phyloP scores from a whole-genome alignment of 2,329 filamentous ascomycete genomes.

The Trichophyton rubrum region DNA sequence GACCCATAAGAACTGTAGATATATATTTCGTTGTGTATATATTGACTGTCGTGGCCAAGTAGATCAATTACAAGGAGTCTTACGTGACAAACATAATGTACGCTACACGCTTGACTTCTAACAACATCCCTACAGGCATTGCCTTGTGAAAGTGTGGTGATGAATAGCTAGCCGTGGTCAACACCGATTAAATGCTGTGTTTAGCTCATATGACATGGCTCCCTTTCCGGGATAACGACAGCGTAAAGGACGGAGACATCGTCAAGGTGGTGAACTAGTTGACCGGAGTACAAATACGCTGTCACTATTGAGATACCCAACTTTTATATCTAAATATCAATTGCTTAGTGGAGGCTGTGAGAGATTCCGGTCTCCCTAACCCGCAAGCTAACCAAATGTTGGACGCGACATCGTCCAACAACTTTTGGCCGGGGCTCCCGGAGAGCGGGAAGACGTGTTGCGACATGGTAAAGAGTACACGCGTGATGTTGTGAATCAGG shows the following conservation, averaged over 20 bases:
- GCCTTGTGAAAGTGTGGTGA: background rate
- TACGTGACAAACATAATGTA: constrained; percentile 41
- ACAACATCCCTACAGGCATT: background rate
- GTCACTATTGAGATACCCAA: too few species aligned
- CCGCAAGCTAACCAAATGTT: too few species aligned
- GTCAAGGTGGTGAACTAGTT: background rate
- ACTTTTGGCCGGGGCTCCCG: too few species aligned
- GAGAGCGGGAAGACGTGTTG: background rate
- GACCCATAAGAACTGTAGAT: constrained; percentile 23
- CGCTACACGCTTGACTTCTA: constrained; percentile 2
- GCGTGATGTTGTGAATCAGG: background rate
- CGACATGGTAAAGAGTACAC: background rate
- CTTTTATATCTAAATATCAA: too few species aligned
- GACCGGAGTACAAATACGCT: too few species aligned
- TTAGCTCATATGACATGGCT: background rate
- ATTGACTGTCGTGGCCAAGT: constrained; percentile 6
- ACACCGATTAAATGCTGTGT: background rate
- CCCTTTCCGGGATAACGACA: background rate
- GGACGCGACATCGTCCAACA: background rate
- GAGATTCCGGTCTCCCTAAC: too few species aligned
- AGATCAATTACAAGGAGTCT: constrained; percentile 15
- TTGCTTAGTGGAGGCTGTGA: too few species aligned
- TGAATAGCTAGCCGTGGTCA: background rate
- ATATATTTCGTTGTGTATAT: constrained; percentile 4
- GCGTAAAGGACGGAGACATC: background rate